These are phyloP conservation scores for Eimeria sp. DNA, from an alignment of 169 alveolate species.

Conservation along the genomic window DNA sequence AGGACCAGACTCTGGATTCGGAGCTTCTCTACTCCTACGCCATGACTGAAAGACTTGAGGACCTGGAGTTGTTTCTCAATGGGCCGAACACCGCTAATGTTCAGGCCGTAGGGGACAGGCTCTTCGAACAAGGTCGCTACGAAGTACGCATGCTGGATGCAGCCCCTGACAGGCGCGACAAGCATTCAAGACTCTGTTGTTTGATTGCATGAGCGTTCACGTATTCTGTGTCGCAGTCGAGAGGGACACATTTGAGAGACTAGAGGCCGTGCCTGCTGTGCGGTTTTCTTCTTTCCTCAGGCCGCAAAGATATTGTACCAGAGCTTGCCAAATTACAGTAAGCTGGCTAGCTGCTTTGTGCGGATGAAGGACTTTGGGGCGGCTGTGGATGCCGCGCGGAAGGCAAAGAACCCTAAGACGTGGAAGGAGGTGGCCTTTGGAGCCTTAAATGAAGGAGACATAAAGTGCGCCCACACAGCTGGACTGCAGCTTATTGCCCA, in stretches of 20 bases:
- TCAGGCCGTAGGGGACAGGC: constrained; percentile 96
- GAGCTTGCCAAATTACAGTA: constrained; percentile 97
- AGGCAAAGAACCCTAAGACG: constrained; percentile 98
- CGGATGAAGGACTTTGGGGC: constrained; percentile 96
- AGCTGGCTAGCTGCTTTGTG: constrained; percentile 98
- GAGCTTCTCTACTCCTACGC: constrained; percentile 97
- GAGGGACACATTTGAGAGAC: not conserved
- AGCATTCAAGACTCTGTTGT: not conserved
- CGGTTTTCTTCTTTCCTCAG: not conserved
- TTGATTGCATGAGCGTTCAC: not conserved
- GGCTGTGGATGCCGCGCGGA: constrained; percentile 99
- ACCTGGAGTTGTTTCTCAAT: constrained; percentile 95
- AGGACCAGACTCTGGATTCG: constrained; percentile 96
- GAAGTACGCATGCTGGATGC: constrained; percentile 87
- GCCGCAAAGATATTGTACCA: constrained; percentile 97
- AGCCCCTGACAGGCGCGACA: not conserved
- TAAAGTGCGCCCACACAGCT: constrained; percentile 96
- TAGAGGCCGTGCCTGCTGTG: not conserved
- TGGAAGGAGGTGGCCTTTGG: constrained; percentile 97
- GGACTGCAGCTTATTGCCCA: constrained; percentile 98
- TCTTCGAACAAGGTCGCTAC: constrained; percentile 92
- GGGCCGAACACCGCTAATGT: constrained; percentile 95
- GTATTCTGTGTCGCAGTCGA: not conserved
- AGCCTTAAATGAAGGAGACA: constrained; percentile 94
- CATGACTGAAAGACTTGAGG: constrained; percentile 94